Conservation (phyloP, 116 monocot species). For the Phalaenopsis hybrid region DNA sequence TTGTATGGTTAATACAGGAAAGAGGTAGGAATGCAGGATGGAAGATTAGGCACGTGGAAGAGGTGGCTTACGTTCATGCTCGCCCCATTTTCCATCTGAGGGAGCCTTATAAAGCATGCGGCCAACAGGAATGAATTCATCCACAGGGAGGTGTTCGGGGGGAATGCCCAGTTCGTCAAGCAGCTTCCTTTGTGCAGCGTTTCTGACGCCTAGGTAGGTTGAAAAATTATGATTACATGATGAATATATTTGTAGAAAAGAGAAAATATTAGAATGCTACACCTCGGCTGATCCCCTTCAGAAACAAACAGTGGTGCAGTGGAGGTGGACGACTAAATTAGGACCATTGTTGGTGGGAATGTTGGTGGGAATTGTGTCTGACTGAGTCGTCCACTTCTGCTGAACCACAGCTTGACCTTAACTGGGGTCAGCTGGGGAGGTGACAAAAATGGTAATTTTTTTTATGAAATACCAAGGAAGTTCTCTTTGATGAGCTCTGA, state of each 20-base stretch:
- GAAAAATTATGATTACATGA: not conserved
- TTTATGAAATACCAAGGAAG: constrained; percentile 48
- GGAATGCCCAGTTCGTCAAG: constrained; percentile 79
- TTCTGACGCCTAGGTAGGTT: constrained; percentile 54
- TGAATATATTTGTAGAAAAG: not conserved
- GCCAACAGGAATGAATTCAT: constrained; percentile 75
- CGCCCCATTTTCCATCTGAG: constrained; percentile 99
- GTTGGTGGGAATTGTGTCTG: too few relatives aligned
- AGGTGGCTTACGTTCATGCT: constrained; percentile 68
- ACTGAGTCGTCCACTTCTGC: too few relatives aligned
- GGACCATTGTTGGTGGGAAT: too few relatives aligned
- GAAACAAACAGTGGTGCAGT: too few relatives aligned
- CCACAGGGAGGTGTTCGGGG: constrained; percentile 64
- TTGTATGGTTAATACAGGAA: not conserved
- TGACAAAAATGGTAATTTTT: too few relatives aligned
- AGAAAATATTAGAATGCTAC: not conserved
- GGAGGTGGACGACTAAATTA: too few relatives aligned
- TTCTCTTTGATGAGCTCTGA: constrained; percentile 84
- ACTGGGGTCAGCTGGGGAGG: too few relatives aligned
- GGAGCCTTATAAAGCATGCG: constrained; percentile 92
- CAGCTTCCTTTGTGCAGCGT: constrained; percentile 91
- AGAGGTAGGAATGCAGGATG: too few relatives aligned
- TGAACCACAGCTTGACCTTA: too few relatives aligned
- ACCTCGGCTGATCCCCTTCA: too few relatives aligned
- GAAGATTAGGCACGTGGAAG: not conserved